phyloP scores from a whole-genome alignment of 2,329 filamentous ascomycete genomes.

The Clathrospora elynae region DNA sequence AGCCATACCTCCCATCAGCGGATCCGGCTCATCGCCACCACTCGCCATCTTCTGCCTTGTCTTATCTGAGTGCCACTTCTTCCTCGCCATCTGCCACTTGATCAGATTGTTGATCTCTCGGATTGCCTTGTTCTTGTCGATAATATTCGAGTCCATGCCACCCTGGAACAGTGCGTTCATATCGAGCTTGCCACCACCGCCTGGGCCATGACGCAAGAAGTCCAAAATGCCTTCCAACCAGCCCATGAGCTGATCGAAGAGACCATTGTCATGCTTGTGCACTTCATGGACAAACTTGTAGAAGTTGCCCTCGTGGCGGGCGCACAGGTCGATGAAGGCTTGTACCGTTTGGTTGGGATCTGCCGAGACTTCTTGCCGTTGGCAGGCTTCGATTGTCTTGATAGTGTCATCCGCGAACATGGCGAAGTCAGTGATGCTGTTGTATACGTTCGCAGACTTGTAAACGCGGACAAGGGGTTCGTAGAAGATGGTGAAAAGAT shows the following conservation, averaged over 20 bases:
- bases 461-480: conserved; percentile 96
- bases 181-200: conserved; percentile 79
- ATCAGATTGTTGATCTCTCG: conserved; percentile 85
- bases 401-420: conserved; percentile 93
- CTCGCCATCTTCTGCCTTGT: conserved; percentile 98
- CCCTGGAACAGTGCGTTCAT: conserved; percentile 93
- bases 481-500: conserved; percentile 98
- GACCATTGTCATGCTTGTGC: conserved; percentile 92
- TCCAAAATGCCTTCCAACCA: conserved; percentile 97
- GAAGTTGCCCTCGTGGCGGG: conserved; percentile 92
- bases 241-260: conserved; percentile 94
- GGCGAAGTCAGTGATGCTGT: conserved; percentile 94
- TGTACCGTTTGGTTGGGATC: conserved; percentile 99
- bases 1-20: conserved; percentile 44
- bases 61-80: conserved; percentile 98
- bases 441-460: conserved; percentile 98
- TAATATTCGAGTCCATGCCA: conserved; percentile 66
- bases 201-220: conserved; percentile 84
- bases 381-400: conserved; percentile 71
- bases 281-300: conserved; percentile 99
- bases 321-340: conserved; percentile 95
- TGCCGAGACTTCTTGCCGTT: conserved; percentile 80
- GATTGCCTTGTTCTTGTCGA: conserved; percentile 75
- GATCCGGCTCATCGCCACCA: conserved; percentile 59
- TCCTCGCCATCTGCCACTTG: conserved; percentile 90